Base-by-base conservation (phyloP, 352 stramenopile species). In the Plasmopara viticola region DNA sequence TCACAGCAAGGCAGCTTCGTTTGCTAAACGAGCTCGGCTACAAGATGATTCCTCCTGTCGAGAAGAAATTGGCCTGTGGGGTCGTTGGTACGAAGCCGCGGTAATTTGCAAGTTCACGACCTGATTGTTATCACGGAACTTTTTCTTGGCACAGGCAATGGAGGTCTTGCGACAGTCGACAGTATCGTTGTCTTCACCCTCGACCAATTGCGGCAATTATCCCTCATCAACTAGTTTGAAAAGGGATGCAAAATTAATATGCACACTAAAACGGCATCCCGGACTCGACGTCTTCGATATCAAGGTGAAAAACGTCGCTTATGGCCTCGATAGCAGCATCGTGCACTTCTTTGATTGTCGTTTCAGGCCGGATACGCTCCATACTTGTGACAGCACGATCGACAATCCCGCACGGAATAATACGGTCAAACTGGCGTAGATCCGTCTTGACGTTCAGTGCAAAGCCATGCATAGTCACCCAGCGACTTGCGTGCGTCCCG, bases 391-490 rank as follows among this genome's bases (percentile, higher is more conserved):
- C 90, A 13, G 74, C 75, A 25, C 78, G 80, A 31, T 95, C 84
- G 44, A 93, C 74, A 49, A 99, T 98, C 35, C 96, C 97, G 70
- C 96, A 99, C 15, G 96, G 96, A 41, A 98, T 75, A 58, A 99
- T 99, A 29, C 84, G 80, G 48, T 98, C 87, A 64, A 98, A 99
- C 14, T 74, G 79, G 6, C 53, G 39, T 44, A 99, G 62, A 67
- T 99, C 82, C 1, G 91, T 95, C 44, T 66, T 83, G 7, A 98
- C 83, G 79, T 99, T 99, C 38, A 99, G 71, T 6, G 96, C 91
- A 66, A 98, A 96, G 30, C 97, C 97, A 64, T 99, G 97, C 66
- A 97, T 98, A 8, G 97, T 99, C 48, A 99, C 95, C 97, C 97
- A 99, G 43, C 87, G 72, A 44, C 86, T 97, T 3, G 89, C 88